Conservation (phyloP, 1,284 basidiomycete genomes). For the Rhodotorula sp. region DNA sequence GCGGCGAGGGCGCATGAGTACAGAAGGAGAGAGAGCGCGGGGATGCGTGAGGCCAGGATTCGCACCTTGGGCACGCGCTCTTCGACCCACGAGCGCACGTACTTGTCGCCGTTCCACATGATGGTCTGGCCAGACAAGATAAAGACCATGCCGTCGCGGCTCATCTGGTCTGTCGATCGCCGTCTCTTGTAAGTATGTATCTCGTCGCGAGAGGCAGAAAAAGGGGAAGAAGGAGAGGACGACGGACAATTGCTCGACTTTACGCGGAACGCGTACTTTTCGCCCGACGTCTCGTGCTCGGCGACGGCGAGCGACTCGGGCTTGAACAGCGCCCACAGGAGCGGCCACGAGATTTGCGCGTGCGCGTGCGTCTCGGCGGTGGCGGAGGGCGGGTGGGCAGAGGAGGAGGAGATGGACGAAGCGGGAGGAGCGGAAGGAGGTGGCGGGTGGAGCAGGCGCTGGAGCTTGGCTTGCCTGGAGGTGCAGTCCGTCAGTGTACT, state of each 20-base stretch:
- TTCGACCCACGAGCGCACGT: conserved; percentile 1
- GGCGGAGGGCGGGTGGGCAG: not conserved
- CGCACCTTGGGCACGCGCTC: conserved; percentile 14
- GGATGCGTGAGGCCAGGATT: not conserved
- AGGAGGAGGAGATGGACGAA: not conserved
- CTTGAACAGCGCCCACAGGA: conserved; percentile 60
- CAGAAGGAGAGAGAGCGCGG: not conserved
- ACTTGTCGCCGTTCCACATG: conserved; percentile 26
- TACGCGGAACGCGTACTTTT: conserved; percentile 38
- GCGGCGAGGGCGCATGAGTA: not conserved
- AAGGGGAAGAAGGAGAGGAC: conserved; percentile 36
- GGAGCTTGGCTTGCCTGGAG: not conserved
- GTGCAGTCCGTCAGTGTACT: not conserved
- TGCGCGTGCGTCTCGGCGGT: not conserved
- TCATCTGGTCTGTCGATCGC: not conserved
- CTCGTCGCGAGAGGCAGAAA: conserved; percentile 45
- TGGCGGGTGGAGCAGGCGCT: not conserved
- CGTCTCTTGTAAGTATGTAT: not conserved
- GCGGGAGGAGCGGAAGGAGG: not conserved
- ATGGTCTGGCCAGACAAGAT: not conserved
- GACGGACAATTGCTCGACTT: conserved; percentile 54
- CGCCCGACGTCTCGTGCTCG: conserved; percentile 59
- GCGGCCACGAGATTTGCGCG: conserved; percentile 51
- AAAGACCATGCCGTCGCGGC: conserved; percentile 13
- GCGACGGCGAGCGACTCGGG: conserved; percentile 58